These are phyloP conservation scores for Leccinum sublutescens DNA, from an alignment of 768 basidiomycete genomes.

Conservation along the genomic window DNA sequence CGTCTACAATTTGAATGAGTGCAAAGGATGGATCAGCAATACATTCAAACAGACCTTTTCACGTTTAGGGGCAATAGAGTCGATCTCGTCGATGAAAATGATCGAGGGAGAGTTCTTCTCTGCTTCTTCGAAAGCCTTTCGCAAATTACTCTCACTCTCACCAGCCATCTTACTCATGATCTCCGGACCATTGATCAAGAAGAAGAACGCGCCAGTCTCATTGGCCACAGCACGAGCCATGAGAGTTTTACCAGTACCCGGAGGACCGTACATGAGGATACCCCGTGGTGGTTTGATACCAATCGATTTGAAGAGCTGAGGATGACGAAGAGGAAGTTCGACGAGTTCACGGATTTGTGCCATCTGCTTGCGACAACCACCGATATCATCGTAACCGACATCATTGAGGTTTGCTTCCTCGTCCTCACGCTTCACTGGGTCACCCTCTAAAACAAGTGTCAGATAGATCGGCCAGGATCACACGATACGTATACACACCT, in stretches of 20 bases:
- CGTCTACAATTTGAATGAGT: slow-evolving; percentile 51
- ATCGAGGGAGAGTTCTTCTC: slow-evolving; percentile 99
- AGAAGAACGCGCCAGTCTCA: slow-evolving; percentile 99
- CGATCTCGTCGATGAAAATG: slow-evolving; percentile 99
- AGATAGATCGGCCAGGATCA: background rate
- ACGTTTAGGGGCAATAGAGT: slow-evolving; percentile 99
- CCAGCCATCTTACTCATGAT: slow-evolving; percentile 99
- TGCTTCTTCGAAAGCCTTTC: slow-evolving; percentile 99
- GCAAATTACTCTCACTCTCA: slow-evolving; percentile 93
- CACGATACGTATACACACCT: slow-evolving; percentile 37
- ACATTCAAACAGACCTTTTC: slow-evolving; percentile 69
- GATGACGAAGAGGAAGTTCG: slow-evolving; percentile 95
- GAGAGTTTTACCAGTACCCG: slow-evolving; percentile 98
- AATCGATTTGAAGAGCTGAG: slow-evolving; percentile 99
- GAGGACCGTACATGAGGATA: slow-evolving; percentile 98
- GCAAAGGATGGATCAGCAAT: background rate
- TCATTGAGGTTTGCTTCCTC: slow-evolving; percentile 96
- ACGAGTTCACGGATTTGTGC: slow-evolving; percentile 99
- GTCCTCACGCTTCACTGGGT: slow-evolving; percentile 97
- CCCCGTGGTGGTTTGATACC: slow-evolving; percentile 99
- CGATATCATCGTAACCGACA: slow-evolving; percentile 99
- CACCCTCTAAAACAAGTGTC: slow-evolving; percentile 67
- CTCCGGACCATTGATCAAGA: slow-evolving; percentile 99
- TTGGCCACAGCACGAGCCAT: slow-evolving; percentile 99
- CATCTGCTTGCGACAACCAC: slow-evolving; percentile 99